Conservation (phyloP, 352 stramenopile genomes). For the Globisporangium middletonii region DNA sequence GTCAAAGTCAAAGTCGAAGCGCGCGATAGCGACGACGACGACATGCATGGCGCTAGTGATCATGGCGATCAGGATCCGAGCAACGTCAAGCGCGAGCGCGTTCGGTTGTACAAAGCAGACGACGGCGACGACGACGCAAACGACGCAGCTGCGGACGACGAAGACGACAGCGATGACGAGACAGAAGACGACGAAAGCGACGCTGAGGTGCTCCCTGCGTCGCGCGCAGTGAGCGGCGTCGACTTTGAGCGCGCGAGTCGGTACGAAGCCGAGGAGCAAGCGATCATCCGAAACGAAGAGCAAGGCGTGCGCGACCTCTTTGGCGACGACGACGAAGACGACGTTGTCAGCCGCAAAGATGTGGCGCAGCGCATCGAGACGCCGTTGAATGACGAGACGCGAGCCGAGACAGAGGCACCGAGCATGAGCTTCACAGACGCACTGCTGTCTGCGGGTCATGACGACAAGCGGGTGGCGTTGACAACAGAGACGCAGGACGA, state of each 20-base stretch:
- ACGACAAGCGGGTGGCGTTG: not conserved
- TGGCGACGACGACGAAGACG: conserved; percentile 3
- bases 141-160: conserved; percentile 1
- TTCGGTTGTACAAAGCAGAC: conserved; percentile 6
- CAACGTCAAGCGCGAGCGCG: not conserved
- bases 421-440: conserved; percentile 4
- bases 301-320: conserved; percentile 5
- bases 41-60: not conserved
- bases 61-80: too few species aligned
- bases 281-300: conserved; percentile 9
- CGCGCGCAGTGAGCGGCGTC: conserved; percentile 2
- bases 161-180: conserved; percentile 6
- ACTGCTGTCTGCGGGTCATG: not conserved
- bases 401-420: not conserved
- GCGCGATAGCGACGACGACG: not conserved
- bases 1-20: not conserved
- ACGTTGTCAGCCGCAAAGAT: conserved; percentile 2
- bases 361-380: not conserved
- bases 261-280: conserved; percentile 13
- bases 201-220: not conserved
- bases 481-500: not conserved
- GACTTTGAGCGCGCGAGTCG: conserved; percentile 12
- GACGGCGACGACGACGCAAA: conserved; percentile 10
- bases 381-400: not conserved
- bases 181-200: conserved; percentile 6